Conservation (phyloP, 441 rosid genomes). For the Codiaeum variegatum region DNA sequence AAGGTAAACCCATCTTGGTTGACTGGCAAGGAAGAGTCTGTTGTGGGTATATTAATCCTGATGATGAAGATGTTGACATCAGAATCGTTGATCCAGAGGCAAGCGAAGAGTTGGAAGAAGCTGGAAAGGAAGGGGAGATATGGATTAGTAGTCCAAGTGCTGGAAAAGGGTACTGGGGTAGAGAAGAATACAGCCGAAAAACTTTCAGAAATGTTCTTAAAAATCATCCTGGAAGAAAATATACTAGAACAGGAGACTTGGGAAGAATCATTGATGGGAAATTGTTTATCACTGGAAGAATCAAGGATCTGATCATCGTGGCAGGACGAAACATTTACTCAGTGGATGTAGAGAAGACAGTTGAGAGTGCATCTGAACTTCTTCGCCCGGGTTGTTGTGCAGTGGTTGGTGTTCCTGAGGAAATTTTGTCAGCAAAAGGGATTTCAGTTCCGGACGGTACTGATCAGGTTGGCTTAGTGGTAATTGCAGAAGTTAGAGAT, state of each 20-base stretch:
- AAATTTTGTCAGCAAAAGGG: constrained; percentile 53
- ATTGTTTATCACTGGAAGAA: constrained; percentile 69
- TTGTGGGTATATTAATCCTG: constrained; percentile 46
- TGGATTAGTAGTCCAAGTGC: constrained; percentile 69
- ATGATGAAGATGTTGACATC: constrained; percentile 48
- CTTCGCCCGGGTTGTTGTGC: constrained; percentile 77
- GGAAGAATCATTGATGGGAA: constrained; percentile 61
- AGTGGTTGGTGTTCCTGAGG: constrained; percentile 68
- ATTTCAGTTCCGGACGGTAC: constrained; percentile 49
- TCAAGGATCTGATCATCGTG: constrained; percentile 70
- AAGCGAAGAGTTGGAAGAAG: constrained; percentile 39
- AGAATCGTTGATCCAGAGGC: constrained; percentile 50
- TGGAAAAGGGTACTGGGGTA: constrained; percentile 71
- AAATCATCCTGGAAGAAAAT: constrained; percentile 39
- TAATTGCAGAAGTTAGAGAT: constrained; percentile 66
- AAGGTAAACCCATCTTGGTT: constrained; percentile 48
- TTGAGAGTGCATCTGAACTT: constrained; percentile 53
- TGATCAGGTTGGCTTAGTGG: constrained; percentile 65
- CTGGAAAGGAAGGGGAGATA: constrained; percentile 66
- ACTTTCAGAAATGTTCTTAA: constrained; percentile 52
- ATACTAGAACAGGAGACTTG: constrained; percentile 63
- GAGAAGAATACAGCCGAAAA: constrained; percentile 43
- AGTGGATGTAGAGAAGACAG: constrained; percentile 66
- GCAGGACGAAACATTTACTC: constrained; percentile 74
- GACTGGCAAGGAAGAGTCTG: constrained; percentile 76